Conservation (phyloP, 345 rosid genomes). For the Arabidopsis thaliana region DNA sequence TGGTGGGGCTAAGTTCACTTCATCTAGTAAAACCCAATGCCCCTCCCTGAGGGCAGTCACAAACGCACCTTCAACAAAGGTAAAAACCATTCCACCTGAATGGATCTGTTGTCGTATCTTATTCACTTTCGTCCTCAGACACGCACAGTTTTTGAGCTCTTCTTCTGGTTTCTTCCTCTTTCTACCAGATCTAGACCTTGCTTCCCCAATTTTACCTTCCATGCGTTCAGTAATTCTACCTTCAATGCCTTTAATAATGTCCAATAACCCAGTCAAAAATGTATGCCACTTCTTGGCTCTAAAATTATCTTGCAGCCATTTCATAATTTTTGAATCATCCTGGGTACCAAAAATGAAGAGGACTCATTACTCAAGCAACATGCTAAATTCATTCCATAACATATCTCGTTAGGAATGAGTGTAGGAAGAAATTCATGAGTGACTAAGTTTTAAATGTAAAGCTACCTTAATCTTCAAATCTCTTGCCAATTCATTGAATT, state of each 20-base stretch:
- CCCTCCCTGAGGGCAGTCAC: constrained; percentile 87
- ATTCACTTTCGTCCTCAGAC: constrained; percentile 59
- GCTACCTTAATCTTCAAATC: constrained; percentile 59
- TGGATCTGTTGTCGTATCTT: constrained; percentile 59
- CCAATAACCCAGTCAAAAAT: constrained; percentile 56
- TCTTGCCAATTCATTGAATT: constrained; percentile 68
- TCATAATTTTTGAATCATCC: constrained; percentile 54
- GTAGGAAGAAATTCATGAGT: constrained; percentile 9
- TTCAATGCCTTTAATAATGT: constrained; percentile 48
- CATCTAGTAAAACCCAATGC: constrained; percentile 95
- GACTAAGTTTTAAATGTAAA: constrained; percentile 11
- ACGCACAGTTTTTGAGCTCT: constrained; percentile 56
- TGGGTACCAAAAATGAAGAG: constrained; percentile 47
- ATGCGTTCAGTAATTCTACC: constrained; percentile 46
- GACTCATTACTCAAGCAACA: constrained; percentile 34
- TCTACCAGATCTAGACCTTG: constrained; percentile 51
- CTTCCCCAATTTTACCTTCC: constrained; percentile 32
- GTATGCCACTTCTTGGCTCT: constrained; percentile 64
- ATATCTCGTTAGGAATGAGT: constrained; percentile 20
- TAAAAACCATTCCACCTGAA: constrained; percentile 86
- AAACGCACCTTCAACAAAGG: constrained; percentile 98
- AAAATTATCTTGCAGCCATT: constrained; percentile 52
- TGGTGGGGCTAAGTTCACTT: constrained; percentile 93
- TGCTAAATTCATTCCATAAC: background rate
- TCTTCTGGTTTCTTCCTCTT: constrained; percentile 70